Conservation (phyloP, 495 filamentous ascomycete genomes). For the Podospora tetraspora region DNA sequence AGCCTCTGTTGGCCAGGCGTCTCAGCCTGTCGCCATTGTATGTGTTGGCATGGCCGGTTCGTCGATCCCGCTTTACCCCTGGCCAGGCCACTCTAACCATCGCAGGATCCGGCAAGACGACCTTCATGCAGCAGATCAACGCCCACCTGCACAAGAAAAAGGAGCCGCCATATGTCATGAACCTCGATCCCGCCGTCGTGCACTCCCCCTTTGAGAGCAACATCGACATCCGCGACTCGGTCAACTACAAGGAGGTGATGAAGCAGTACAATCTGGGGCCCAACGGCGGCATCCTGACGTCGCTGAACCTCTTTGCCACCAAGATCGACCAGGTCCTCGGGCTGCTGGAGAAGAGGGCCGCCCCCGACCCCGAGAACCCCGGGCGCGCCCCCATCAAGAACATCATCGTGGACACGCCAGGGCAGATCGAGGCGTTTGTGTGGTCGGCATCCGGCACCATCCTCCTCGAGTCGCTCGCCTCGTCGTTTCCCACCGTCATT, state of each 20-base stretch:
- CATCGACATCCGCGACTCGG: slow-evolving; percentile 97
- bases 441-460: slow-evolving; percentile 94
- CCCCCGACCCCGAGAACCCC: slow-evolving; percentile 57
- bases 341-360: slow-evolving; percentile 80
- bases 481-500: slow-evolving; percentile 89
- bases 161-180: slow-evolving; percentile 83
- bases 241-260: slow-evolving; percentile 99
- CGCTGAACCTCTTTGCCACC: slow-evolving; percentile 91
- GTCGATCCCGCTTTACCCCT: slow-evolving; percentile 9
- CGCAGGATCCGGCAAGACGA: slow-evolving; percentile 89
- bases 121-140: slow-evolving; percentile 97
- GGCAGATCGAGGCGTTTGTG: slow-evolving; percentile 97
- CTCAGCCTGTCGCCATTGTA: slow-evolving; percentile 62
- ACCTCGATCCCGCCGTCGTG: slow-evolving; percentile 92
- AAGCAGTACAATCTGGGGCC: slow-evolving; percentile 96
- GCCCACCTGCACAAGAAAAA: slow-evolving; percentile 74
- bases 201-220: slow-evolving; percentile 97
- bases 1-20: slow-evolving; percentile 14
- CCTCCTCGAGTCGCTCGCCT: slow-evolving; percentile 86
- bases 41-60: slow-evolving; percentile 94
- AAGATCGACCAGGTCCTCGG: slow-evolving; percentile 92
- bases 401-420: slow-evolving; percentile 90
- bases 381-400: slow-evolving; percentile 64
- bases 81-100: neutral
- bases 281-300: slow-evolving; percentile 96